phyloP scores from a whole-genome alignment of 345 rosid species.

The Carallia pectinifolia region DNA sequence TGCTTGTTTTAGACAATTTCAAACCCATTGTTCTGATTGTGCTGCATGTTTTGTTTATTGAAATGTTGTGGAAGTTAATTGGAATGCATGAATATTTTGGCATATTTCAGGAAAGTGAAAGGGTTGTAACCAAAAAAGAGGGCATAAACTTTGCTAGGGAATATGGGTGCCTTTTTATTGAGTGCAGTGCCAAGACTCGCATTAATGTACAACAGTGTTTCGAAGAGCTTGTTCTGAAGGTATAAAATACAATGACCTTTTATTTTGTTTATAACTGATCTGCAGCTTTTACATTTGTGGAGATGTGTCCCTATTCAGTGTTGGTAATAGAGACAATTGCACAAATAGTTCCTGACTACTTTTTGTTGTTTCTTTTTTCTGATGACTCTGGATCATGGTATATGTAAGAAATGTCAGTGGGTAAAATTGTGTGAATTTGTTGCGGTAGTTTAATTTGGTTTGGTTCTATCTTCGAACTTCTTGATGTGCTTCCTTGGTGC shows the following conservation, averaged over 20 bases:
- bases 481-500: not conserved
- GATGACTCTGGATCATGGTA: too few relatives aligned
- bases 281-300: too few relatives aligned
- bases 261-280: not conserved
- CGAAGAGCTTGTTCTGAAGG: conserved; percentile 98
- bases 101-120: conserved; percentile 74
- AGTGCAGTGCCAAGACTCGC: conserved; percentile 93
- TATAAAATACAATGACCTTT: conserved; percentile 8
- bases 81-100: not conserved
- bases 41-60: too few relatives aligned
- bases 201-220: conserved; percentile 89
- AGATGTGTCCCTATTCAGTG: too few relatives aligned
- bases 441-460: too few relatives aligned
- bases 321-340: too few relatives aligned
- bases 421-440: too few relatives aligned
- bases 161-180: conserved; percentile 86
- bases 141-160: conserved; percentile 86
- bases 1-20: too few relatives aligned
- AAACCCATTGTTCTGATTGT: too few relatives aligned
- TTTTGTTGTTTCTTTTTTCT: too few relatives aligned
- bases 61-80: not conserved
- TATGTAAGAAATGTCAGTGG: too few relatives aligned
- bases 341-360: not conserved
- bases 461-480: too few relatives aligned
- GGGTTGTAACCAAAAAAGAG: conserved; percentile 87